These are phyloP conservation scores for Aspergillus uvarum DNA, from an alignment of 2,329 filamentous ascomycete species.

Conservation along the genomic window DNA sequence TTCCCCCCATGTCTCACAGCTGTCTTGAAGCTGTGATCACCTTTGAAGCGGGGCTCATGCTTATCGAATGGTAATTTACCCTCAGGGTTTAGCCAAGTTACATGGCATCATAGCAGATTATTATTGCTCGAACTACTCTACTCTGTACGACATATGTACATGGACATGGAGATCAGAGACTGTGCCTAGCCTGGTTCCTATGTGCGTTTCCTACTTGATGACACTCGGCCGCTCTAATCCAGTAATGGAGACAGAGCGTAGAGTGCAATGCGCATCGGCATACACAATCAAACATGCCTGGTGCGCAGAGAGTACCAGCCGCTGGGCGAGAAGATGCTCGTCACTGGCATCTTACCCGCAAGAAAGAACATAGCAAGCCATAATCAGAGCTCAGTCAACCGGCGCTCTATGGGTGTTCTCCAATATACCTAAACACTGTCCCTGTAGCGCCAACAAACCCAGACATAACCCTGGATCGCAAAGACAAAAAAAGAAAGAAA, in stretches of 20 bases:
- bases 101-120: not conserved
- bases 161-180: not conserved
- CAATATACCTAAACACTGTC: conserved; percentile 34
- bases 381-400: conserved; percentile 20
- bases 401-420: conserved; percentile 24
- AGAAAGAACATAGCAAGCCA: conserved; percentile 14
- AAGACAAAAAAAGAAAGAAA: conserved; percentile 29
- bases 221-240: not conserved
- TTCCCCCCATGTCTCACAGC: not conserved
- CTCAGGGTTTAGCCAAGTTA: not conserved
- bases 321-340: not conserved
- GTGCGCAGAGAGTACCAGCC: conserved; percentile 20
- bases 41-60: not conserved
- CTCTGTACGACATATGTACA: not conserved
- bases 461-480: conserved; percentile 30
- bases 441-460: conserved; percentile 38
- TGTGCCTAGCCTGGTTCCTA: not conserved
- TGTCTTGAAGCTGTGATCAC: not conserved
- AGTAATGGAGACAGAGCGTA: not conserved
- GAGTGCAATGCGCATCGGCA: not conserved
- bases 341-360: conserved; percentile 3
- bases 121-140: not conserved
- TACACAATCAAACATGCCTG: conserved; percentile 9
- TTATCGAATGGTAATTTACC: not conserved
- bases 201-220: not conserved